Evolutionary conservation across 495 filamentous ascomycete genomes (phyloP).

Genomic region (Hypoxylon lienhwacheense): DNA sequence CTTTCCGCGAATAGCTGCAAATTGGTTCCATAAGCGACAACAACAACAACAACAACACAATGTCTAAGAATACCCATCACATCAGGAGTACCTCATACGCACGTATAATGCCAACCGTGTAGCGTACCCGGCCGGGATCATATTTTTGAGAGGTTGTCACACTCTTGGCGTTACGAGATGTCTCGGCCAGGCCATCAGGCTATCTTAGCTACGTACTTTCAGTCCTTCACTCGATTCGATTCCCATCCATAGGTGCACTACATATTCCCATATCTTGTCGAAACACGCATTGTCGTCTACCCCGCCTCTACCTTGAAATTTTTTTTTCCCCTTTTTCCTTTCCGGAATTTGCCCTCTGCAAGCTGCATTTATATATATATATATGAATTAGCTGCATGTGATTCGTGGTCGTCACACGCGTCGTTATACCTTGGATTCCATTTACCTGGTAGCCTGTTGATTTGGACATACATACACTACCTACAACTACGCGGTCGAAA

Average conservation of each 20-base stretch:
- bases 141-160: conserved; percentile 10
- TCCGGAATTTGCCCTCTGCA: conserved; percentile 8
- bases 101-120: too few species aligned
- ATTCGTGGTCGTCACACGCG: conserved; percentile 10
- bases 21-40: background rate
- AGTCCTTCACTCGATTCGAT: conserved; percentile 13
- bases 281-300: conserved; percentile 15
- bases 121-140: too few species aligned
- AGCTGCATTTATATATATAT: too few species aligned
- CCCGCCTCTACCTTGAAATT: too few species aligned
- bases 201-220: conserved; percentile 3
- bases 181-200: conserved; percentile 26
- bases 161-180: conserved; percentile 28
- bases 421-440: background rate
- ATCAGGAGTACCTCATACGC: background rate
- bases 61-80: background rate
- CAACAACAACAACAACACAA: background rate
- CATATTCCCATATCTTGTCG: conserved; percentile 14
- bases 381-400: conserved; percentile 6
- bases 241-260: too few species aligned
- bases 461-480: too few species aligned
- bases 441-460: too few species aligned
- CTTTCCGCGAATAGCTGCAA: conserved; percentile 3
- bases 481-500: too few species aligned
- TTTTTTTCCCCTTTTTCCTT: too few species aligned